Conservation (phyloP, 2,329 filamentous ascomycete genomes). For the Pseudopyrenochaeta lycopersici region DNA sequence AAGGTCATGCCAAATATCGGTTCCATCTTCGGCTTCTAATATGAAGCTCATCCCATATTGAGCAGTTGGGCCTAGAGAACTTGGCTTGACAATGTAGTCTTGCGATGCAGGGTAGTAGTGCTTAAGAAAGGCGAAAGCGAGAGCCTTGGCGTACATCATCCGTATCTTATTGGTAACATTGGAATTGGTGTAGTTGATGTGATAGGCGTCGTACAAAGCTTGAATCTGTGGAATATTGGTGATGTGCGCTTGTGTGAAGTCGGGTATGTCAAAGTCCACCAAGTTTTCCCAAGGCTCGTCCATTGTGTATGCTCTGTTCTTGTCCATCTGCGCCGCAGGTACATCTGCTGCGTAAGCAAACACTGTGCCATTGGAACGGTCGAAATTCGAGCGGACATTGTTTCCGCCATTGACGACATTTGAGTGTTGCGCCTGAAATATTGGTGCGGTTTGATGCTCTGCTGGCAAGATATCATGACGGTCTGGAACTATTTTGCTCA, state of each 20-base stretch:
- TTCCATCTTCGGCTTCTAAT: slow-evolving; percentile 11
- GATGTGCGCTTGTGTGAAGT: slow-evolving; percentile 9
- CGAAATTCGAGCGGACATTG: background rate
- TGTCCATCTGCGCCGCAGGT: background rate
- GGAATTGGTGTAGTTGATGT: slow-evolving; percentile 11
- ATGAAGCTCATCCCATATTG: slow-evolving; percentile 22
- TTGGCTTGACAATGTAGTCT: slow-evolving; percentile 23
- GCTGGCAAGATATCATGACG: background rate
- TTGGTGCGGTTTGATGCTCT: background rate
- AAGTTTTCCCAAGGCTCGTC: background rate
- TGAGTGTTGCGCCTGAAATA: background rate
- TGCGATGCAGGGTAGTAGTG: slow-evolving; percentile 33
- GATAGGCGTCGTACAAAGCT: slow-evolving; percentile 18
- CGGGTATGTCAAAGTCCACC: slow-evolving; percentile 6
- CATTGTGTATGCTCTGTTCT: background rate
- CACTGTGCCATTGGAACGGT: background rate
- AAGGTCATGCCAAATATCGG: slow-evolving; percentile 4
- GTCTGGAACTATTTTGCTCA: background rate
- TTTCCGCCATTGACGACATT: background rate
- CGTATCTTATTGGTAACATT: slow-evolving; percentile 13
- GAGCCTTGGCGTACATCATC: slow-evolving; percentile 24
- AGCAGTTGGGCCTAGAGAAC: slow-evolving; percentile 13
- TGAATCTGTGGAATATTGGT: slow-evolving; percentile 15
- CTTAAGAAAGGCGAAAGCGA: slow-evolving; percentile 27
- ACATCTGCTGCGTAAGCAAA: background rate